These are phyloP conservation scores for Kodamaea sp. DNA, from an alignment of 1,139 yeast genomes.

Conservation along the genomic window DNA sequence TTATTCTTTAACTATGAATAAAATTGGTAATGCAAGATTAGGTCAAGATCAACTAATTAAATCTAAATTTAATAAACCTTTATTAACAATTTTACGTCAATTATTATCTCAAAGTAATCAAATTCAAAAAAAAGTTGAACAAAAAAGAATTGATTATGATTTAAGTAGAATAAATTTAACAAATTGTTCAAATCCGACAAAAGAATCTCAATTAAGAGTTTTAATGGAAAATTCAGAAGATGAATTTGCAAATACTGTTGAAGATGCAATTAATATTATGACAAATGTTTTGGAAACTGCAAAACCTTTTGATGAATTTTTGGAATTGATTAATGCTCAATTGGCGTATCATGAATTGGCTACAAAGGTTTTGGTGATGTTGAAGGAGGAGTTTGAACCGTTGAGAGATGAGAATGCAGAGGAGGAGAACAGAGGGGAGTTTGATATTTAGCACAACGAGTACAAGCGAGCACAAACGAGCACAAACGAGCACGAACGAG, in stretches of 20 bases:
- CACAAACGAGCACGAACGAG: too few relatives aligned
- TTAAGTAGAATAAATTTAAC: slow-evolving; percentile 67
- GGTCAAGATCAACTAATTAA: slow-evolving; percentile 78
- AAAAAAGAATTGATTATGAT: slow-evolving; percentile 76
- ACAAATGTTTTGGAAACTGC: slow-evolving; percentile 76
- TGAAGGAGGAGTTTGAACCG: slow-evolving; percentile 62
- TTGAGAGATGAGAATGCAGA: slow-evolving; percentile 49
- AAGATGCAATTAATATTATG: slow-evolving; percentile 83
- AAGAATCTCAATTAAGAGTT: slow-evolving; percentile 71
- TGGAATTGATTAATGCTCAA: slow-evolving; percentile 75
- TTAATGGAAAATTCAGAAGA: slow-evolving; percentile 85
- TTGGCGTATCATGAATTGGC: slow-evolving; percentile 81
- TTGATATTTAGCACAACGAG: slow-evolving; percentile 30
- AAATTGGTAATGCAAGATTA: slow-evolving; percentile 79
- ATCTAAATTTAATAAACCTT: slow-evolving; percentile 65
- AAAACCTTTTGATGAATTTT: slow-evolving; percentile 65
- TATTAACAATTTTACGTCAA: slow-evolving; percentile 60
- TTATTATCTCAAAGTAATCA: slow-evolving; percentile 63
- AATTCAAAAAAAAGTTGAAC: slow-evolving; percentile 74
- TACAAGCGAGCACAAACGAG: neutral
- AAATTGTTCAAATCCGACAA: slow-evolving; percentile 66
- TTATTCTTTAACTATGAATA: slow-evolving; percentile 46
- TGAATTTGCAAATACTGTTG: slow-evolving; percentile 86
- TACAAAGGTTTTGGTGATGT: slow-evolving; percentile 60
- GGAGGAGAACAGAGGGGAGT: slow-evolving; percentile 35